Conservation (phyloP, 371 early-diverging fungal genomes). For the Catenaria anguillulae region DNA sequence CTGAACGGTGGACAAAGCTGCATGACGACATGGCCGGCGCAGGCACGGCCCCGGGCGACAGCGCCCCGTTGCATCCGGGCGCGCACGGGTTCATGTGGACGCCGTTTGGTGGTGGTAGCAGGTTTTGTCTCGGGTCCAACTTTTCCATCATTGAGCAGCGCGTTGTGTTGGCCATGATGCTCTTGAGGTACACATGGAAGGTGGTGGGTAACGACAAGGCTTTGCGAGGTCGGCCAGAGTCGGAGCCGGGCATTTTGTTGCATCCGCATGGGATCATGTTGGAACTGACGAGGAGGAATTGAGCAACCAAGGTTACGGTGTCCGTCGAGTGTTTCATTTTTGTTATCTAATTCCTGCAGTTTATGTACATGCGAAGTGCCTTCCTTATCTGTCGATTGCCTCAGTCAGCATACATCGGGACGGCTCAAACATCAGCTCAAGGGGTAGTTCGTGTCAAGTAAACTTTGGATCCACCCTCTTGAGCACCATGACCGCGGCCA, state of each 20-base stretch:
- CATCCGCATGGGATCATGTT: neutral
- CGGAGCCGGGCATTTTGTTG: neutral
- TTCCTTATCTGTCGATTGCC: too few relatives aligned
- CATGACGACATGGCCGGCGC: too few relatives aligned
- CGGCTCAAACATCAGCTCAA: too few relatives aligned
- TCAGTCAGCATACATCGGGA: too few relatives aligned
- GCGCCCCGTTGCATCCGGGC: neutral
- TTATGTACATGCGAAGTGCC: too few relatives aligned
- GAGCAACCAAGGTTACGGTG: too few relatives aligned
- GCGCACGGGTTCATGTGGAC: neutral
- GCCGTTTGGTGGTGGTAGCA: neutral
- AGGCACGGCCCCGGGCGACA: neutral
- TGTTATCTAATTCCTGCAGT: too few relatives aligned
- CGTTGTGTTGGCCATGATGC: slow-evolving; percentile 3
- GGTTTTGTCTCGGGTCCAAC: slow-evolving; percentile 1
- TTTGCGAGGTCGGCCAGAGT: neutral
- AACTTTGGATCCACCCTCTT: too few relatives aligned
- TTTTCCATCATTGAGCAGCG: slow-evolving; percentile 5
- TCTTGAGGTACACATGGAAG: slow-evolving; percentile 1
- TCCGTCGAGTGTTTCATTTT: neutral
- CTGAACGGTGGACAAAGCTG: slow-evolving; percentile 35
- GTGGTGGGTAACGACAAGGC: slow-evolving; percentile 1
- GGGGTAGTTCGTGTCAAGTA: too few relatives aligned
- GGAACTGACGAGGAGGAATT: neutral
- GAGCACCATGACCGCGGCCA: too few relatives aligned